A percentile compares a stretch with the other conserved stretches of the same genome.
phyloP scores from a whole-genome alignment of 345 rosid genomes.

The Gossypium mustelinum region DNA sequence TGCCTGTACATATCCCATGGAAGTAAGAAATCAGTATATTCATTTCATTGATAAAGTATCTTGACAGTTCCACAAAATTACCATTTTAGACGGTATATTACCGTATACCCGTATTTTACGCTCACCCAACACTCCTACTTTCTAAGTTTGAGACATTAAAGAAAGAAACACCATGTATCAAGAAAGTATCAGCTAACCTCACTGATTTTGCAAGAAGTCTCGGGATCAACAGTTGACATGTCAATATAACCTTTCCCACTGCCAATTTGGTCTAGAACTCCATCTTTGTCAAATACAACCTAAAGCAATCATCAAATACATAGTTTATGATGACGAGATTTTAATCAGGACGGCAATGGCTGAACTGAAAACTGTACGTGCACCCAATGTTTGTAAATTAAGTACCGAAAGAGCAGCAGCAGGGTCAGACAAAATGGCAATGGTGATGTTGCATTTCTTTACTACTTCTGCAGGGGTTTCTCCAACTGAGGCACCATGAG shows the following conservation, averaged over 20 bases:
- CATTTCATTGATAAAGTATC: slow-evolving; percentile 4
- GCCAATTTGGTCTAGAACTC: slow-evolving; percentile 70
- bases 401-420: slow-evolving; percentile 73
- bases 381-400: background rate
- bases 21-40: background rate
- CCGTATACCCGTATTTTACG: no score
- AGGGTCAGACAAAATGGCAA: slow-evolving; percentile 91
- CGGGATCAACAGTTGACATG: slow-evolving; percentile 93
- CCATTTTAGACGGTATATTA: no score
- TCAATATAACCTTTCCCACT: slow-evolving; percentile 77
- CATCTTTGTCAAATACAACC: slow-evolving; percentile 86
- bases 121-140: background rate
- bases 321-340: background rate
- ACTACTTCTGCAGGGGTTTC: slow-evolving; percentile 80
- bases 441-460: slow-evolving; percentile 80
- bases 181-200: slow-evolving; percentile 38
- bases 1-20: slow-evolving; percentile 43
- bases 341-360: background rate
- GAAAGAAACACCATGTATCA: background rate
- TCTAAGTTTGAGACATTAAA: background rate
- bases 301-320: slow-evolving; percentile 24
- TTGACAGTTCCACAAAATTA: no score
- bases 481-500: slow-evolving; percentile 73
- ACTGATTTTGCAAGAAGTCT: slow-evolving; percentile 70
- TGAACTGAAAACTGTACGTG: background rate